Evolutionary conservation across 2,329 filamentous ascomycete species (phyloP).

Genomic region (Colletotrichum sojae): DNA sequence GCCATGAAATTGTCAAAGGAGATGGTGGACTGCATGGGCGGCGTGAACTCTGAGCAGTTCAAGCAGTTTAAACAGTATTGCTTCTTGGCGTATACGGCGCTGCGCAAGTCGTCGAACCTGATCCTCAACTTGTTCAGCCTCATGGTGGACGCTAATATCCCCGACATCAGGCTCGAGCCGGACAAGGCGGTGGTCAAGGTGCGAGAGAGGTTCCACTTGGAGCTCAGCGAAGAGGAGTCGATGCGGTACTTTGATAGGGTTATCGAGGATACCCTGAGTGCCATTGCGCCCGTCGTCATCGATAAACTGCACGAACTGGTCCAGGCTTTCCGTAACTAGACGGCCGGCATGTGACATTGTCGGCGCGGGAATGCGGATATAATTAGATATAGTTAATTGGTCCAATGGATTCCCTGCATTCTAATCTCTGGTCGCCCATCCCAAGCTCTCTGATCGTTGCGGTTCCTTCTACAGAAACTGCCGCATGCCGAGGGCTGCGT

Average conservation of each 20-base stretch:
- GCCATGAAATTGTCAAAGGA: slow-evolving; percentile 97
- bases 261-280: slow-evolving; percentile 91
- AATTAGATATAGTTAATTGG: slow-evolving; percentile 2
- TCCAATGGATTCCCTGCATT: no score
- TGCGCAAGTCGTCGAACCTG: slow-evolving; percentile 90
- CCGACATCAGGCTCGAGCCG: slow-evolving; percentile 91
- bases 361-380: not conserved
- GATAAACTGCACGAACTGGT: slow-evolving; percentile 95
- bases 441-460: no score
- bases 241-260: slow-evolving; percentile 88
- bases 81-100: slow-evolving; percentile 92
- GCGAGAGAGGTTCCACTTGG: slow-evolving; percentile 92
- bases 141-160: slow-evolving; percentile 98
- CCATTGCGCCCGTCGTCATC: slow-evolving; percentile 93
- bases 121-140: slow-evolving; percentile 96
- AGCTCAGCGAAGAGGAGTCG: slow-evolving; percentile 92
- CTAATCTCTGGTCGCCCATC: no score
- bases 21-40: slow-evolving; percentile 99
- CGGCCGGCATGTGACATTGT: not conserved
- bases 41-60: slow-evolving; percentile 84
- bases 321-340: slow-evolving; percentile 76
- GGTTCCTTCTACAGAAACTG: no score
- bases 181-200: slow-evolving; percentile 97
- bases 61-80: slow-evolving; percentile 94
- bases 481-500: no score